Percentiles rank a stretch among this genome's conserved stretches.
phyloP scores from a whole-genome alignment of 306 rosid species.

The Benincasa hispida region DNA sequence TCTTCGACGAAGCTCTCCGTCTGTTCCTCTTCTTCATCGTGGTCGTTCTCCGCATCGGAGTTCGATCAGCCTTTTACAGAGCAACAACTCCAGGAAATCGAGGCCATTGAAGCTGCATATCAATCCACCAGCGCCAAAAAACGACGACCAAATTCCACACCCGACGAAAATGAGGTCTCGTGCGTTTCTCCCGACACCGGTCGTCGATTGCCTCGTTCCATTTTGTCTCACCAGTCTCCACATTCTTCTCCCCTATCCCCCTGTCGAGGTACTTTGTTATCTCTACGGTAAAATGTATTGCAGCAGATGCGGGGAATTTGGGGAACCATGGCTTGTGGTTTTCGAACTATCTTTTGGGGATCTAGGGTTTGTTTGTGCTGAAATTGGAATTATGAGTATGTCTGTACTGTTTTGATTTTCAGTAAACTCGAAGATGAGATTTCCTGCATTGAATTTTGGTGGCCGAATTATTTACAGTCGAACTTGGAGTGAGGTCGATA shows the following conservation, averaged over 20 bases:
- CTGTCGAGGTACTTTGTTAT: slow-evolving; percentile 28
- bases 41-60: slow-evolving; percentile 14
- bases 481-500: slow-evolving; percentile 44
- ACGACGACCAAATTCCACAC: slow-evolving; percentile 7
- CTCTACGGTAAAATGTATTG: neutral
- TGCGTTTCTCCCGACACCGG: slow-evolving; percentile 6
- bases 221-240: slow-evolving; percentile 52
- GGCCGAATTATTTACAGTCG: slow-evolving; percentile 60
- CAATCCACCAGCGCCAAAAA: slow-evolving; percentile 29
- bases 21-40: neutral
- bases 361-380: neutral
- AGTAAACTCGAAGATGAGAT: slow-evolving; percentile 23
- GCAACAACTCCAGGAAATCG: slow-evolving; percentile 37
- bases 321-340: neutral
- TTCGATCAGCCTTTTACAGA: slow-evolving; percentile 41
- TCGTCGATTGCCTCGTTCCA: slow-evolving; percentile 53
- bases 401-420: neutral
- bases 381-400: neutral
- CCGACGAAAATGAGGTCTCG: neutral
- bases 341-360: neutral
- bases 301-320: neutral
- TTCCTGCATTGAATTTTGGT: slow-evolving; percentile 50
- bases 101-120: slow-evolving; percentile 39
- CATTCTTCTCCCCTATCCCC: slow-evolving; percentile 26
- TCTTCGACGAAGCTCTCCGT: neutral